Conservation (phyloP, 352 stramenopile genomes). For the Phytophthora nicotianae region DNA sequence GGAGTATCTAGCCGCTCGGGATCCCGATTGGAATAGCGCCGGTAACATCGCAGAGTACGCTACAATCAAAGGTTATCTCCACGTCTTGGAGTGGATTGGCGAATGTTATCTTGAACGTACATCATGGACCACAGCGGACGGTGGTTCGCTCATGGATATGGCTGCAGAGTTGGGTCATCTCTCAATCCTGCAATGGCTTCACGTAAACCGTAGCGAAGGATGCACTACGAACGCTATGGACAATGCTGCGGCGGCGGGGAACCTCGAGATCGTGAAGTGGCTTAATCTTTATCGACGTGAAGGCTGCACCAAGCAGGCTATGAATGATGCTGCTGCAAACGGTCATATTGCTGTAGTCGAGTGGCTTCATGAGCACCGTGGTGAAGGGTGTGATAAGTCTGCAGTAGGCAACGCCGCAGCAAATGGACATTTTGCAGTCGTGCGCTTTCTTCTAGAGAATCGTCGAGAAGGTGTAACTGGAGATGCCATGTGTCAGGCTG, state of each 20-base stretch:
- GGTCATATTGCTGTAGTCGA: not conserved
- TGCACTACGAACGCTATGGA: not conserved
- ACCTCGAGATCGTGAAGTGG: slow-evolving; percentile 4
- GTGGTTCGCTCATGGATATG: slow-evolving; percentile 17
- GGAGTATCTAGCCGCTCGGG: slow-evolving; percentile 18
- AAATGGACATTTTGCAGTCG: slow-evolving; percentile 8
- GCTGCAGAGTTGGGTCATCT: slow-evolving; percentile 24
- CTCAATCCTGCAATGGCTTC: slow-evolving; percentile 9
- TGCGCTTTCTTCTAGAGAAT: slow-evolving; percentile 11
- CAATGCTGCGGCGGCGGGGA: not conserved
- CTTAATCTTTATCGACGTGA: not conserved
- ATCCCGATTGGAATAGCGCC: slow-evolving; percentile 21
- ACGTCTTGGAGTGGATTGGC: slow-evolving; percentile 21
- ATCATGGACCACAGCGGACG: slow-evolving; percentile 7
- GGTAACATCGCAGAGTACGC: slow-evolving; percentile 16
- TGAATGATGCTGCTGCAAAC: slow-evolving; percentile 12
- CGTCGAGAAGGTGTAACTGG: not conserved
- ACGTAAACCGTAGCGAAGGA: slow-evolving; percentile 1
- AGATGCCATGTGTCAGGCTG: slow-evolving; percentile 8
- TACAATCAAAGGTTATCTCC: slow-evolving; percentile 5
- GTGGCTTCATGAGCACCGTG: slow-evolving; percentile 8
- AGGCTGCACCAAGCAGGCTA: slow-evolving; percentile 24
- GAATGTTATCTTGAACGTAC: slow-evolving; percentile 20
- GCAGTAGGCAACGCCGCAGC: slow-evolving; percentile 12
- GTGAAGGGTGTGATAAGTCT: slow-evolving; percentile 4